phyloP scores from a whole-genome alignment of 176 grass and related monocot species.

The Ensete glaucum region DNA sequence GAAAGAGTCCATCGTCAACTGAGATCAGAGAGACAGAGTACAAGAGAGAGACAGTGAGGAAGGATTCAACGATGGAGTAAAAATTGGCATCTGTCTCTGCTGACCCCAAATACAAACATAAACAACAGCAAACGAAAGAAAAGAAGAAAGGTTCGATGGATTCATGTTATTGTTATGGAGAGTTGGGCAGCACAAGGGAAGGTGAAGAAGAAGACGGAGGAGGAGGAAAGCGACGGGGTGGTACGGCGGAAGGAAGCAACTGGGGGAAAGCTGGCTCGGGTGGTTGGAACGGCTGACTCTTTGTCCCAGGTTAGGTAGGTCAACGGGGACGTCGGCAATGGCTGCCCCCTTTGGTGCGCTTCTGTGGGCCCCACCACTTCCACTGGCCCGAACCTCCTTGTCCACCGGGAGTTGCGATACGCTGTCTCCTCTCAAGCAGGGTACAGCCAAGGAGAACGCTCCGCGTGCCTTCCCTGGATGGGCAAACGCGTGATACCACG shows the following conservation, averaged over 20 bases:
- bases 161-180: too few relatives aligned
- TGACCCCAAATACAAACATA: not conserved
- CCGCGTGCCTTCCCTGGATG: too few relatives aligned
- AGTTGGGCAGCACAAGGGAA: too few relatives aligned
- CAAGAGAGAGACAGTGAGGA: not conserved
- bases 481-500: too few relatives aligned
- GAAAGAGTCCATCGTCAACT: not conserved
- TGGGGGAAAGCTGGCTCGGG: not conserved
- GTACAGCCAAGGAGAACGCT: too few relatives aligned
- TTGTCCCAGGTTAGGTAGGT: not conserved
- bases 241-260: not conserved
- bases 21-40: too few relatives aligned
- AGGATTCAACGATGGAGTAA: not conserved
- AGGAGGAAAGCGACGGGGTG: not conserved
- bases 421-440: too few relatives aligned
- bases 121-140: not conserved
- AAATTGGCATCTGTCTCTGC: not conserved
- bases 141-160: too few relatives aligned
- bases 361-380: too few relatives aligned
- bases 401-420: too few relatives aligned
- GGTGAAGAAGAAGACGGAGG: too few relatives aligned
- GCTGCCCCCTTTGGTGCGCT: not conserved
- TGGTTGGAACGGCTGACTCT: not conserved
- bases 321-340: slow-evolving; percentile 10
- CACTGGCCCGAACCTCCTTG: too few relatives aligned